phyloP scores from a whole-genome alignment of 2,329 filamentous ascomycete genomes.

The Aureobasidium namibiae region DNA sequence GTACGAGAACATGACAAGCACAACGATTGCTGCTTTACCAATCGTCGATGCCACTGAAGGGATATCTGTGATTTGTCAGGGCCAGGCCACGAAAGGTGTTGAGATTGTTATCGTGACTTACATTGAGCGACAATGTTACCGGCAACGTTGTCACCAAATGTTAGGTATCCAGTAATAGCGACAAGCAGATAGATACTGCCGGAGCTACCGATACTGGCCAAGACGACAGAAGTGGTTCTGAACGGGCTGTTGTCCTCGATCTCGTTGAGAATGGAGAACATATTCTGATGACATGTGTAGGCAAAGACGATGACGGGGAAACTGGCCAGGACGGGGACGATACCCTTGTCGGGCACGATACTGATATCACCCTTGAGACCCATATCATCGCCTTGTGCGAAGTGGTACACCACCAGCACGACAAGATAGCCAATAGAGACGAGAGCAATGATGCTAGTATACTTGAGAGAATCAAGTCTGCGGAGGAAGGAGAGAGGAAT shows the following conservation, averaged over 20 bases:
- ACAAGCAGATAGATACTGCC: slow-evolving; percentile 82
- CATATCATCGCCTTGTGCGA: slow-evolving; percentile 66
- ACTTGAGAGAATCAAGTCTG: slow-evolving; percentile 89
- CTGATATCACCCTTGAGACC: slow-evolving; percentile 66
- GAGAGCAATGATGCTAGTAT: slow-evolving; percentile 85
- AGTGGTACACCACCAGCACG: slow-evolving; percentile 88
- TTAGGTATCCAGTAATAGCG: slow-evolving; percentile 89
- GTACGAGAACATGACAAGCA: slow-evolving; percentile 93
- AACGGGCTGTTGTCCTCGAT: slow-evolving; percentile 74
- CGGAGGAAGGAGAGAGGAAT: slow-evolving; percentile 91
- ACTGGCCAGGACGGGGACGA: slow-evolving; percentile 70
- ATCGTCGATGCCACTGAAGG: slow-evolving; percentile 79
- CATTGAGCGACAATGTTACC: slow-evolving; percentile 95
- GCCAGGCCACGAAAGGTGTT: neutral
- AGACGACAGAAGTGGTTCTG: slow-evolving; percentile 70
- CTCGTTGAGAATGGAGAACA: slow-evolving; percentile 98
- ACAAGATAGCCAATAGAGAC: slow-evolving; percentile 92
- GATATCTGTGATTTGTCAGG: slow-evolving; percentile 41
- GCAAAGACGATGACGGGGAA: slow-evolving; percentile 96
- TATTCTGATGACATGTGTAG: slow-evolving; percentile 99
- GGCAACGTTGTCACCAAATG: slow-evolving; percentile 80
- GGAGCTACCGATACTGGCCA: slow-evolving; percentile 79
- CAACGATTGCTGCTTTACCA: slow-evolving; percentile 87
- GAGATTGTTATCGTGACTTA: slow-evolving; percentile 40
- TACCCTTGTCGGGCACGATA: slow-evolving; percentile 68